Base-by-base conservation (phyloP, 83 land plant genomes). In the Thuja plicata region DNA sequence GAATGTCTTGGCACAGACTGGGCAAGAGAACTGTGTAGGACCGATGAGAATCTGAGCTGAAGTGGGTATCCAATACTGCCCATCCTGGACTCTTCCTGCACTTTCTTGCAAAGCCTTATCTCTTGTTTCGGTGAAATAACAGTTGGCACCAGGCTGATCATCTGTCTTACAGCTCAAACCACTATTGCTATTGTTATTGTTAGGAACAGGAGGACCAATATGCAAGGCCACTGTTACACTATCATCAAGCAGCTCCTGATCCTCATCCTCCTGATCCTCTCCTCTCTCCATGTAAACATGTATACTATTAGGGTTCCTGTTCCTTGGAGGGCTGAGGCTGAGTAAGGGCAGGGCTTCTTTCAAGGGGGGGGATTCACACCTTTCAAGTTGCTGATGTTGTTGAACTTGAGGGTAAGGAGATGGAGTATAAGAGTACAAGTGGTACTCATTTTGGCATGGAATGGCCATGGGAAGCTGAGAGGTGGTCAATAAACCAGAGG, bases 1-100 rank as follows among this genome's bases (percentile, higher is more conserved):
- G 94, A 96, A 96, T 60, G 95, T 95, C 91, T 95, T 96, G 93
- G 77, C 85, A 92, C 97, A 95, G 57, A 96, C 92, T 37, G 95
- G 90, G 86, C 97, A 96, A 27, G 95, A 91, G 91, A 96, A 96
- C 93, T 96, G 97, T 8, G 97, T 93, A 1, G 97, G 97, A 5
- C 97, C 96, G 5, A 96, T 92, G 45, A 96, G 95, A 90, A 96
- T 96, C 90, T 96, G 97, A 2, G 95, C 89, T 19, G 97, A 93
- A 16, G 97, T 93, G 27, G 97, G 97, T 66, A 95, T 95, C 97
- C 96, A 96, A 45, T 96, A 96, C 89, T 95, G 94, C 2, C 94
- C 94, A 62, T 92, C 92, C 73, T 80, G 74, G 80, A 89, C 89
- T 43, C 89, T 91, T 30, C 90, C 88, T n/a, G 77, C 88, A n/a